Base-by-base conservation (phyloP, 2,329 filamentous ascomycete genomes). In the Aciculosporium take region DNA sequence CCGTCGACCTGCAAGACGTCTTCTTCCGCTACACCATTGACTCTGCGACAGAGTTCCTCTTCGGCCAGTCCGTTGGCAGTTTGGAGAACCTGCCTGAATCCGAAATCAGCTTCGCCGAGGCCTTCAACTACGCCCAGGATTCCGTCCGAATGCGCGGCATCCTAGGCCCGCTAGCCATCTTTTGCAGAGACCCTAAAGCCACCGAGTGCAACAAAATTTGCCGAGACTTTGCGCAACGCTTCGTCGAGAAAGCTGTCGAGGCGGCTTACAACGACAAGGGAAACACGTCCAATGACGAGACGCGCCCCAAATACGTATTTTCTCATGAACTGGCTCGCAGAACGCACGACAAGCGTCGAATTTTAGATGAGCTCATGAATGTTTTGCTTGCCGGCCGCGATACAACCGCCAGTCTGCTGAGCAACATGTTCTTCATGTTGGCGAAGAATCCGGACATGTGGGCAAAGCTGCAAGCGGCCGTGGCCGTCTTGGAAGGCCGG, bases 211-310 rank as follows among this genome's bases (percentile, higher is more conserved):
- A 86, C 52, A 58, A 13, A n/a, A 18, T 37, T 5, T 42, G 40
- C 15, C 37, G 40, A 5, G 21, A 32, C n/a, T 36, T 40, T 8
- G 43, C 37, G 10, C 27, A 38, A 10, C 32, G 68, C 7, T 86
- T 85, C 53, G 71, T 84, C n/a, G 69, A 75, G 48, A 69, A 68
- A n/a, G 83, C 74, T 55, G 81, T 85, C 13, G 20, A 21, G 7
- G 36, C 31, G 3, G 30, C 33, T 13, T 12, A 25, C 20, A 39
- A 65, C 40, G 67, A 76, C 8, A 60, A 81, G 43, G 56, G 63
- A 7, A 15, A 30, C 60, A 24, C 41, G 15, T 40, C 8, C 37
- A 51, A 20, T 47, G 35, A 31, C 25, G 43, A 43, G 34, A 25
- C 41, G 9, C 40, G 40, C 7, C 33, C 45, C 20, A 49, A 51